Conservation (phyloP, 805 yeast genomes). For the Candida palmyrensis region DNA sequence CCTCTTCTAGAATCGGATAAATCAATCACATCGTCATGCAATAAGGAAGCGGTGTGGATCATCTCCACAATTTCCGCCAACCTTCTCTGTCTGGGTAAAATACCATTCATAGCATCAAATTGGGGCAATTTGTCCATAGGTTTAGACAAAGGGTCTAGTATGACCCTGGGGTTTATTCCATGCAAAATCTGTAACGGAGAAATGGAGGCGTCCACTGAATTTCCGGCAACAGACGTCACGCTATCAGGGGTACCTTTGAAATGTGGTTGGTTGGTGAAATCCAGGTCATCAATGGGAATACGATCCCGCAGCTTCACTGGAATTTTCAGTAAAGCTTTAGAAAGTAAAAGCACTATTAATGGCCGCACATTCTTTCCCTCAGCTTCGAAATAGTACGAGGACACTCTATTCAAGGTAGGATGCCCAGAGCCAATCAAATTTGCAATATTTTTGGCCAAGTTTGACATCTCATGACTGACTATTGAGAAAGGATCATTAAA, state of each 20-base stretch:
- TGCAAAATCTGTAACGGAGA: conserved; percentile 81
- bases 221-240: conserved; percentile 52
- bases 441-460: conserved; percentile 82
- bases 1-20: conserved; percentile 85
- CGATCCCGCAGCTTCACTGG: conserved; percentile 67
- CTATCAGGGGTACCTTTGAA: conserved; percentile 49
- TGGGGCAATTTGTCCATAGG: conserved; percentile 72
- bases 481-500: conserved; percentile 82
- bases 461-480: conserved; percentile 91
- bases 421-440: conserved; percentile 87
- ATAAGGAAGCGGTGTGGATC: conserved; percentile 94
- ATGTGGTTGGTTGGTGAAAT: conserved; percentile 62
- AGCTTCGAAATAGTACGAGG: conserved; percentile 92
- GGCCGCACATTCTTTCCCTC: conserved; percentile 97
- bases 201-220: conserved; percentile 56
- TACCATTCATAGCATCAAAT: conserved; percentile 58
- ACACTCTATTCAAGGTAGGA: conserved; percentile 85
- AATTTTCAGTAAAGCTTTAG: conserved; percentile 74
- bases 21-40: conserved; percentile 97
- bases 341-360: conserved; percentile 72
- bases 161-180: conserved; percentile 82
- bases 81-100: conserved; percentile 90
- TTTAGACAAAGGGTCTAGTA: conserved; percentile 76
- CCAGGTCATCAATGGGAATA: conserved; percentile 54
- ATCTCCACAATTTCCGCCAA: conserved; percentile 96